Evolutionary conservation across 345 rosid species (phyloP).

Genomic region (Brassica incana): DNA sequence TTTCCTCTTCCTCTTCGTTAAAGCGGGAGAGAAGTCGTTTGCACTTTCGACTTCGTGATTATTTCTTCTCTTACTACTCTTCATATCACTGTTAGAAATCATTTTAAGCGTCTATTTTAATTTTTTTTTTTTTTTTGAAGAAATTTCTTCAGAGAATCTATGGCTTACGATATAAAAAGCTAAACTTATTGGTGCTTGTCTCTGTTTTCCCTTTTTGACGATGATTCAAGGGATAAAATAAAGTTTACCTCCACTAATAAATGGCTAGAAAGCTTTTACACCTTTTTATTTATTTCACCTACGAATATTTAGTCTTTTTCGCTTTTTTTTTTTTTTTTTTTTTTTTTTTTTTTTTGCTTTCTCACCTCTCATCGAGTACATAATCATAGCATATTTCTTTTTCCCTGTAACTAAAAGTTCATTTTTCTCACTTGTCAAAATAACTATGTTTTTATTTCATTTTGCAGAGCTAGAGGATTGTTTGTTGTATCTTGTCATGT

Average conservation of each 20-base stretch:
- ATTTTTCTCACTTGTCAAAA: not conserved
- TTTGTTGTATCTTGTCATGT: conserved; percentile 17
- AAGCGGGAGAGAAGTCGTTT: conserved; percentile 1
- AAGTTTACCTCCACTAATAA: conserved; percentile 7
- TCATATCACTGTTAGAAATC: not conserved
- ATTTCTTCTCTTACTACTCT: not conserved
- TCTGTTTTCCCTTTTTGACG: conserved; percentile 16
- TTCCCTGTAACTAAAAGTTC: not conserved
- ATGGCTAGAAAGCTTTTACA: not conserved
- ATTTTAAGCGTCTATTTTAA: no score
- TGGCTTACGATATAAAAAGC: not conserved
- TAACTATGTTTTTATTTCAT: not conserved
- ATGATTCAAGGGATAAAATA: conserved; percentile 4
- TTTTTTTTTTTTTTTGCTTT: not conserved
- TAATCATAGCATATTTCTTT: not conserved
- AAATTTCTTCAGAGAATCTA: conserved; percentile 11
- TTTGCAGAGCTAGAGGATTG: conserved; percentile 19
- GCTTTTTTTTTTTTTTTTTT: not conserved
- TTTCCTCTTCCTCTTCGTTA: conserved; percentile 6
- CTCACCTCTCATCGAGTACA: not conserved
- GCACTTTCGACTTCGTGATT: conserved; percentile 16
- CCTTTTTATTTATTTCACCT: not conserved
- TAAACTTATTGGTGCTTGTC: conserved; percentile 21
- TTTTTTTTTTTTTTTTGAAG: not conserved
- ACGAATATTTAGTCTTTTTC: conserved; percentile 16